phyloP scores from a whole-genome alignment of 257 asterid genomes.

The Nicotiana otophora region DNA sequence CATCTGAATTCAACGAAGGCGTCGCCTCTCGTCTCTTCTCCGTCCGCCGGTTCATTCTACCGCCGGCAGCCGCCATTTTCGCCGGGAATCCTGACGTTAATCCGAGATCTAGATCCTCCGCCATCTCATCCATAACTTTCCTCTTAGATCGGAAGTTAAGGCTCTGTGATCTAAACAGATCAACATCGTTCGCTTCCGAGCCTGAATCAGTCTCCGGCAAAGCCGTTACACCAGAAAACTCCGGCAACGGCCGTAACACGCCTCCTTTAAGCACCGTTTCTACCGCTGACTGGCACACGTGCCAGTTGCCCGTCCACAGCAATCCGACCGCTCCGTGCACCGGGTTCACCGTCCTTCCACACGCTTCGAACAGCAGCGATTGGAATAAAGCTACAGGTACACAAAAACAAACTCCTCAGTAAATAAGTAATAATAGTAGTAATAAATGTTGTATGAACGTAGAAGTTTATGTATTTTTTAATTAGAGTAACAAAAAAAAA shows the following conservation, averaged over 20 bases:
- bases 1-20: conserved; percentile 38
- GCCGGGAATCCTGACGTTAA: conserved; percentile 9
- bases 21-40: conserved; percentile 31
- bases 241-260: conserved; percentile 29
- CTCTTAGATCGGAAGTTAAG: conserved; percentile 12
- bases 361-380: conserved; percentile 72
- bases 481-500: no score
- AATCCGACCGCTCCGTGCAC: conserved; percentile 77
- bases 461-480: no score
- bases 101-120: conserved; percentile 22
- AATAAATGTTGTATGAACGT: no score
- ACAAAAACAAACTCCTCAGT: background rate
- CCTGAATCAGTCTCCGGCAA: conserved; percentile 12
- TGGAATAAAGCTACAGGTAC: conserved; percentile 61
- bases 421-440: no score
- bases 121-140: conserved; percentile 6
- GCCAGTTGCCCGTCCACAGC: conserved; percentile 79
- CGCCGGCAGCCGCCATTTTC: conserved; percentile 18
- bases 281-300: conserved; percentile 70
- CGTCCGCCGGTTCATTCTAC: conserved; percentile 11
- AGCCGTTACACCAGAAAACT: conserved; percentile 11
- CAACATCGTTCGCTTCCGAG: conserved; percentile 16
- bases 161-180: conserved; percentile 21
- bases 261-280: conserved; percentile 86
- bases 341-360: conserved; percentile 84